phyloP scores from a whole-genome alignment of 2,329 filamentous ascomycete genomes.

The Salinomyces thailandicus region DNA sequence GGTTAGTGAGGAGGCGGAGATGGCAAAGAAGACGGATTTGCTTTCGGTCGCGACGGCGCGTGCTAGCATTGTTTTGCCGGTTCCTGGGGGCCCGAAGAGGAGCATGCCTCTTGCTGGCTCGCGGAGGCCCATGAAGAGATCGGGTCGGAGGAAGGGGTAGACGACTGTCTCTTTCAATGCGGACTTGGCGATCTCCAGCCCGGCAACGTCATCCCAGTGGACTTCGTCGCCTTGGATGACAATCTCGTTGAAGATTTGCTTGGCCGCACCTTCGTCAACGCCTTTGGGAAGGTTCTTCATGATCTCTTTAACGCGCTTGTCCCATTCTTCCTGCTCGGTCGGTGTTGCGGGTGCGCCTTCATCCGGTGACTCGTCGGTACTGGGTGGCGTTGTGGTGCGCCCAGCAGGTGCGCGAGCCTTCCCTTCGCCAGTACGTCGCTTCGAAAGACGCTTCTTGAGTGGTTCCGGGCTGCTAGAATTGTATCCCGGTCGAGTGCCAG shows the following conservation, averaged over 20 bases:
- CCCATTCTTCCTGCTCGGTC: conserved; percentile 43
- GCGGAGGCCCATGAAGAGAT: conserved; percentile 88
- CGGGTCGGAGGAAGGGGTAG: conserved; percentile 89
- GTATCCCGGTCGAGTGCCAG: conserved; percentile 8
- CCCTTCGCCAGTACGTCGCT: conserved; percentile 16
- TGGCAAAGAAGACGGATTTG: conserved; percentile 90
- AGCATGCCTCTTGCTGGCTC: conserved; percentile 94
- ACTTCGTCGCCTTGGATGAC: conserved; percentile 91
- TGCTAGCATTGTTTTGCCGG: conserved; percentile 96
- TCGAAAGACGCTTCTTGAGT: conserved; percentile 10
- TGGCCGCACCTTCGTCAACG: conserved; percentile 70
- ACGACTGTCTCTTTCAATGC: conserved; percentile 92
- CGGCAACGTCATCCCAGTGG: conserved; percentile 87
- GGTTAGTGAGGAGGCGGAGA: conserved; percentile 86
- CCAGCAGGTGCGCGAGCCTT: neutral
- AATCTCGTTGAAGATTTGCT: conserved; percentile 92
- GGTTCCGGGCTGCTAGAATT: conserved; percentile 14
- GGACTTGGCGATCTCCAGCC: conserved; percentile 79
- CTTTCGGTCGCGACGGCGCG: conserved; percentile 91
- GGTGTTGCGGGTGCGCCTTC: conserved; percentile 26
- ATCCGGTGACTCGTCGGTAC: conserved; percentile 34
- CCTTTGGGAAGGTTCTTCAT: conserved; percentile 71
- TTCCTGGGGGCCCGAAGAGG: conserved; percentile 92
- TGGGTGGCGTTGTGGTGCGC: conserved; percentile 32
- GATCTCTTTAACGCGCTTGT: conserved; percentile 52